These are phyloP conservation scores for Neoboletus magnificus DNA, from an alignment of 768 basidiomycete genomes.

Conservation along the genomic window DNA sequence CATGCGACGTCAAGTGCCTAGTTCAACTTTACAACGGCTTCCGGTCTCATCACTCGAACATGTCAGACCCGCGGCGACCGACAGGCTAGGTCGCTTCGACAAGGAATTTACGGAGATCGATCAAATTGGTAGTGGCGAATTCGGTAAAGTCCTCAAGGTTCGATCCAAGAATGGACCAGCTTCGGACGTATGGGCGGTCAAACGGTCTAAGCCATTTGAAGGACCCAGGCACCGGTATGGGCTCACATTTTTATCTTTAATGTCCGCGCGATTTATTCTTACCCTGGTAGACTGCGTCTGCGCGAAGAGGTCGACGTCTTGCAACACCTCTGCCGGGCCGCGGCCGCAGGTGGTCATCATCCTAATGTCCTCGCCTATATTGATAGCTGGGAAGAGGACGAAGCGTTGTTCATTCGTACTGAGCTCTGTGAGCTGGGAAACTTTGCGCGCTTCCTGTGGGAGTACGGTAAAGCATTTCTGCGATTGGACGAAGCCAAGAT, in stretches of 20 bases:
- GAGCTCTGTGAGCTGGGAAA: constrained; percentile 94
- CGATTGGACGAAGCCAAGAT: constrained; percentile 86
- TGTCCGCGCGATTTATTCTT: constrained; percentile 18
- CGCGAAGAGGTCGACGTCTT: constrained; percentile 94
- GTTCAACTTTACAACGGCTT: constrained; percentile 21
- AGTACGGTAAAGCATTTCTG: constrained; percentile 83
- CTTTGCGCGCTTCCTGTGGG: constrained; percentile 85
- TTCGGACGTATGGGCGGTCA: constrained; percentile 74
- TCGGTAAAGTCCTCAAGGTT: constrained; percentile 89
- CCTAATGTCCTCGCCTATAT: constrained; percentile 85
- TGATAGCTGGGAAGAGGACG: constrained; percentile 95
- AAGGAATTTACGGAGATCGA: constrained; percentile 77
- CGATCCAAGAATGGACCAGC: constrained; percentile 54
- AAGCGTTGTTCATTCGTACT: constrained; percentile 86
- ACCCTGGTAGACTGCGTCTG: constrained; percentile 61
- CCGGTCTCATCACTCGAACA: constrained; percentile 22
- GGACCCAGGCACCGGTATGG: constrained; percentile 83
- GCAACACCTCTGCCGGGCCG: constrained; percentile 59
- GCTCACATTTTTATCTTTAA: constrained; percentile 24
- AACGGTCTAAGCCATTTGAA: constrained; percentile 91
- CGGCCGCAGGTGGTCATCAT: constrained; percentile 39
- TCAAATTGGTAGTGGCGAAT: constrained; percentile 86
- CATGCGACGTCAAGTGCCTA: constrained; percentile 32
- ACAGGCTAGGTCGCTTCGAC: constrained; percentile 67
- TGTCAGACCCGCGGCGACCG: constrained; percentile 39